Evolutionary conservation across 352 stramenopile species (phyloP), one percentile per base, ranked within the genome.

Genomic region (Peronospora belbahrii): DNA sequence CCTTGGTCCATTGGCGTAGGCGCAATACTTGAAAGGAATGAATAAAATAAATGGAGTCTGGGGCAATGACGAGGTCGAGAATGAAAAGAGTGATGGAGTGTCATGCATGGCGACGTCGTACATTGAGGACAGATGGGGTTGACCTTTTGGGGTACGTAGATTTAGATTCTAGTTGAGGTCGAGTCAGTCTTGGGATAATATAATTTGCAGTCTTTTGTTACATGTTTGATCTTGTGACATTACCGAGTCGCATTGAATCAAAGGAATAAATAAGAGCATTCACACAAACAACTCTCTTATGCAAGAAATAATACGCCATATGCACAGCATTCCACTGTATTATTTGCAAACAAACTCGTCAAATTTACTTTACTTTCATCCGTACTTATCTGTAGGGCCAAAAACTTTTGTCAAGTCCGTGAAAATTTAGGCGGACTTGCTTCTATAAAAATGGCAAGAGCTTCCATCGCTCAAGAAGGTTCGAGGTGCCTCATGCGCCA

Each of bases 361-460:
- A 15, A 60, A 37, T 56, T 67, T 64, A 67, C 53, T 67, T 67
- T 64, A 67, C 38, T 44, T 61, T 65, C 48, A 67, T 67, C 59
- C 53, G 9, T 67, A 67, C 59, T 67, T 64, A 67, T 67, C 54
- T 67, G 45, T 64, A 67, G 33, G 54, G 38, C 36, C 48, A 67
- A 67, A 67, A 56, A 33, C 27, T 19, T 43, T 67, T 61, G 51
- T 18, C 44, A 45, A 60, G 59, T 56, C 48, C 48, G 48, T 54
- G 31, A 24, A 67, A n/a, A n/a, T n/a, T 64, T 67, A 49, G 54
- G 40, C 36, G 40, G 34, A 64, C 53, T 55, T 47, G 42, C 32
- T 65, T 67, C 48, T 57, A 63, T 67, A 38, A 51, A 37, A 35
- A 37, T 58, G 45, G 45, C 44, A 48, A 18, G 40, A 59, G 35